Base-by-base conservation (phyloP, 164 flowering plant species). In the Aristolochia contorta region DNA sequence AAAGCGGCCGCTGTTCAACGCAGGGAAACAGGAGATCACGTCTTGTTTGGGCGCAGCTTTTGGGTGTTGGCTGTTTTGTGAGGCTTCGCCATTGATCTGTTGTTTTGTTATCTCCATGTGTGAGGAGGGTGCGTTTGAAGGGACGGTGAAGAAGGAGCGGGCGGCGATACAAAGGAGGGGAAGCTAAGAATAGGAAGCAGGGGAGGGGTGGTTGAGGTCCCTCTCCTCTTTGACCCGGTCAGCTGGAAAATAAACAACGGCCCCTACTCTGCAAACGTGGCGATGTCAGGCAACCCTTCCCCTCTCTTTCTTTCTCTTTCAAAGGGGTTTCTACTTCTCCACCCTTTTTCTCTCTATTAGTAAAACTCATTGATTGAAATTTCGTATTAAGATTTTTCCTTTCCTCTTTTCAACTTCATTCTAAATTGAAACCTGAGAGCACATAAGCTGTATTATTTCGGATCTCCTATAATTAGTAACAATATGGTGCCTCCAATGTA, bases 1-100 rank as follows among this genome's bases (percentile, higher is more conserved):
- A 57, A 62, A 60, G 69, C 67, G 62, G 75, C 79, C 71, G 72
- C 71, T 78, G 79, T 47, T 66, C 74, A 49, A 37, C 56, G 56
- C 71, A 62, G 67, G 70, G 65, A 72, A 61, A 22, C 16, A 24
- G 21, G 41, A 37, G 33, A 27, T 21, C 43, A 16, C n/a, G 47
- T 20, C 6, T 32, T 20, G 37, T 24, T 22, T 53, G 30, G 19
- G 56, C 14, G 56, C 12, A 4, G 14, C 5, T n/a, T 50, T 23
- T 53, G 25, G 56, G 3, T 24, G 27, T 23, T 24, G 12, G 56
- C 22, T 22, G 56, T 53, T 53, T 23, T 53, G 56, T 53, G 23
- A 49, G 56, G 56, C 16, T 53, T 53, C 16, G 43, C 43, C 43
- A 37, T 37, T 8, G 12, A 37, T 10, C 7, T 8, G 43, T 37